Conservation (phyloP, 176 grass and related monocot species). For the Saccharum spontaneum region DNA sequence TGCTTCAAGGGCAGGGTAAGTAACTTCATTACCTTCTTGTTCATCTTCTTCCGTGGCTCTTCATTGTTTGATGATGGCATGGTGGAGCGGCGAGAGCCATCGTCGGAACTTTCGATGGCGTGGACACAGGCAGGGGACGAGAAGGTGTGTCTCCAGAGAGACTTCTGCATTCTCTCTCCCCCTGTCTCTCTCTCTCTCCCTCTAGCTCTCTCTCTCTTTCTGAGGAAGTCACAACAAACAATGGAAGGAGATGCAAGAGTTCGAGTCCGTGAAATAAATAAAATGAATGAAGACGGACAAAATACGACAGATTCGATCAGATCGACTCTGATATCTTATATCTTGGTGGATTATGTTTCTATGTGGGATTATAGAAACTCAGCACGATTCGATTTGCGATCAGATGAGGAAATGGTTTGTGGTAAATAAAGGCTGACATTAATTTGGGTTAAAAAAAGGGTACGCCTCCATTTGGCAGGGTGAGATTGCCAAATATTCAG, state of each 20-base stretch:
- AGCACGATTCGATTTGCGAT: background rate
- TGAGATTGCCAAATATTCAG: background rate
- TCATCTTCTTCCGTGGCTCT: background rate
- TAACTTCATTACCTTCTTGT: background rate
- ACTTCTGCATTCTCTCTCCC: background rate
- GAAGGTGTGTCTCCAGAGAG: background rate
- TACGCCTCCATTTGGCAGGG: background rate
- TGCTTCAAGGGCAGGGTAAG: background rate
- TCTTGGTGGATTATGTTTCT: background rate
- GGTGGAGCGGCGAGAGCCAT: background rate
- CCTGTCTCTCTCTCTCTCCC: too few relatives aligned
- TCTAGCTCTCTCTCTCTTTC: too few relatives aligned
- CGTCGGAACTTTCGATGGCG: constrained; percentile 12
- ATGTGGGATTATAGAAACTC: background rate
- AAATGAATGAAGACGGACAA: background rate
- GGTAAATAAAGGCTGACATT: background rate
- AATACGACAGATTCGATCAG: background rate
- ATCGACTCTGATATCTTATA: background rate
- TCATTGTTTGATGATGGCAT: background rate
- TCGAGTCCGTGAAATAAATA: background rate
- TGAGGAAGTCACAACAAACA: background rate
- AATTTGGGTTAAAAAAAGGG: background rate
- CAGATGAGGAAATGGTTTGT: background rate
- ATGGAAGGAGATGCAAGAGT: background rate
- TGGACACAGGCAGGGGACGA: constrained; percentile 28